Base-by-base conservation (phyloP, 1,284 basidiomycete genomes). In the Trametes polyzona region DNA sequence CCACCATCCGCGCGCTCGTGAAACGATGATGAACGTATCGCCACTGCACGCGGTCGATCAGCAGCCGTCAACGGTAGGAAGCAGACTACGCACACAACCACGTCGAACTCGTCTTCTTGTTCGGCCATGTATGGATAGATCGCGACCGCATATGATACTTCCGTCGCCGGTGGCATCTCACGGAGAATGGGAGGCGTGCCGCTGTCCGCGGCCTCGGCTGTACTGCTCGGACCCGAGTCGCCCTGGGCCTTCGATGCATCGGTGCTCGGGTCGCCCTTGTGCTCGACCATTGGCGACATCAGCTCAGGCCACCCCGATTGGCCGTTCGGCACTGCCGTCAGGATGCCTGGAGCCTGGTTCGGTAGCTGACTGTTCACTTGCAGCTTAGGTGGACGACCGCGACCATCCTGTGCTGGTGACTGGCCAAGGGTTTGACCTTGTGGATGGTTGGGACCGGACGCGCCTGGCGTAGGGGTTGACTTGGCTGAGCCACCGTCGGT, bases 1-100 rank as follows among this genome's bases (percentile, higher is more conserved):
- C 95, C 96, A 99, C 97, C 97, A 99, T 0, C 97, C 97, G 60
- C 96, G 90, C 14, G 95, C 90, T 61, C 96, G 89, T 57, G 92
- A 93, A 52, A 97, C 78, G 67, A 98, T 96, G 64, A 98, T 87
- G 73, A 97, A 98, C 0, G 93, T 93, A 69, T 95, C 91, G 32
- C 90, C 90, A 30, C 90, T 94, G 62, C 4, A 23, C 43, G 19
- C 24, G 37, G 50, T 68, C 26, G 54, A 52, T 42, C 19, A 35
- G 19, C 30, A 41, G n/a, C 37, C 11, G 54, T 40, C 29, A 27
- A 33, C 40, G 40, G n/a, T 26, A 43, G 27, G 16, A 61, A 47
- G 24, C 43, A 52, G 58, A 37, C 27, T 29, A 86, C 92, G 76
- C 70, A 95, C 92, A 98, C 95, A 41, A 92, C 87, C 2, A 99